Percentiles rank a stretch among this genome's conserved stretches.
Conservation (phyloP, 805 yeast genomes). For the Phaffomyces antillensis region DNA sequence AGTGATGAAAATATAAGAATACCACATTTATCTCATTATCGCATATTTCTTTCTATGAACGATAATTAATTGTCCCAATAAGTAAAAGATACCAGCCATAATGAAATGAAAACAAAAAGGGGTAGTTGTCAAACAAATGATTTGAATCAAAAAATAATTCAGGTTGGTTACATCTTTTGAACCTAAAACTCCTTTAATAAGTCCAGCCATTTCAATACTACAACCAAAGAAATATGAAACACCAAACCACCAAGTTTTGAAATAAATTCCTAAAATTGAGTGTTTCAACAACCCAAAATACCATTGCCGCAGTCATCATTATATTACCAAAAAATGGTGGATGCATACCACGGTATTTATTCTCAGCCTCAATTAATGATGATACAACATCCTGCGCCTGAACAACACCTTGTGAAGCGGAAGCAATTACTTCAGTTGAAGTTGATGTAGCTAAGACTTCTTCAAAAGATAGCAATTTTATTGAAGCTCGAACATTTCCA, state of each 20-base stretch:
- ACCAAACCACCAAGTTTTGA: conserved; percentile 61
- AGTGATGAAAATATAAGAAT: conserved; percentile 55
- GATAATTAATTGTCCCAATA: conserved; percentile 59
- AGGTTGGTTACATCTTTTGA: conserved; percentile 28
- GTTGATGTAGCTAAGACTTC: conserved; percentile 11
- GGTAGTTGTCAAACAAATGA: conserved; percentile 63
- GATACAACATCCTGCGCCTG: conserved; percentile 4
- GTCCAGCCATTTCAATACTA: conserved; percentile 61
- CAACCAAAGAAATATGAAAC: conserved; percentile 48
- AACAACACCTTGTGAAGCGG: conserved; percentile 8
- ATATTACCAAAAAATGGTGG: conserved; percentile 55
- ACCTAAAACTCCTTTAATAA: conserved; percentile 49
- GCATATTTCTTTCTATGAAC: conserved; percentile 53
- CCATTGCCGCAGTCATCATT: conserved; percentile 50
- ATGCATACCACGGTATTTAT: conserved; percentile 30
- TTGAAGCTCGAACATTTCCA: conserved; percentile 15
- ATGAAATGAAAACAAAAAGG: conserved; percentile 83
- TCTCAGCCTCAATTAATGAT: conserved; percentile 6
- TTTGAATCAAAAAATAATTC: conserved; percentile 51
- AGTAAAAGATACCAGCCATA: conserved; percentile 76
- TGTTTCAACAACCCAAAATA: conserved; percentile 37
- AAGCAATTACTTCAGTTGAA: conserved; percentile 2
- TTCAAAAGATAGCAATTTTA: conserved; percentile 10
- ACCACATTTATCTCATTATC: conserved; percentile 45
- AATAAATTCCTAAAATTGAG: conserved; percentile 33